Base-by-base conservation (phyloP, 2,329 filamentous ascomycete genomes). In the Ophiostoma angusticollis region DNA sequence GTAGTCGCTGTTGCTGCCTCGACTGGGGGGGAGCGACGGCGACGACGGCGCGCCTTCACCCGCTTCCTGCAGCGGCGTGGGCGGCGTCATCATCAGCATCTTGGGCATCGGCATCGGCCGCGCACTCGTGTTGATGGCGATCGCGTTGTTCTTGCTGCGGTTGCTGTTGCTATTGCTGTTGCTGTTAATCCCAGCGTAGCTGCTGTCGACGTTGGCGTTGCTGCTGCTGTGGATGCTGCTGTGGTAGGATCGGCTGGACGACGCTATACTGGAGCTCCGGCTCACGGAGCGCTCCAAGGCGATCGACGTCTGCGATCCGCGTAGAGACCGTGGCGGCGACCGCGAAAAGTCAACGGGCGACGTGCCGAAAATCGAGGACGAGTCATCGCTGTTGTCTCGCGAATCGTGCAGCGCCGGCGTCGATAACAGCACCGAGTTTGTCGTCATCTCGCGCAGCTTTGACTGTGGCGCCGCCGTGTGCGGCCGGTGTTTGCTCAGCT, bases 401-500 rank as follows among this genome's bases (percentile, higher is more conserved):
- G 57, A 58, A 9, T 62, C 63, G 31, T 53, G 54, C 16, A 59
- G 48, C 3, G 50, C 49, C 21, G 64, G 61, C 8, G 62, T 67
- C 3, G 68, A 61, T 19, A 66, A 70, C 45, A 89, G 65, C 16
- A 80, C 76, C 25, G 78, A 80, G 51, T 74, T 83, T 42, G 75
- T 87, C n/a, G 84, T 85, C 41, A 93, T 67, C 57, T 95, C 86
- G 30, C 87, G 76, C 24, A 93, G 69, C 45, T 81, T 78, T 52
- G 70, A 81, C 52, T 84, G 78, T 54, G 91, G 83, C 42, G 83
- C 78, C 37, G 78, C 78, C 37, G 78, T 83, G 47, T 67, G 84
- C 1, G 89, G 87, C 4, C 86, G 77, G 54, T 93, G 84, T 53
- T 85, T 84, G 37, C 80, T 84, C 60, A 98, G 84, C 56, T 98